A percentile compares a stretch with the other conserved stretches of the same genome.
phyloP scores from a whole-genome alignment of 148 eudicot genomes.

The Salicornia ramosissima region DNA sequence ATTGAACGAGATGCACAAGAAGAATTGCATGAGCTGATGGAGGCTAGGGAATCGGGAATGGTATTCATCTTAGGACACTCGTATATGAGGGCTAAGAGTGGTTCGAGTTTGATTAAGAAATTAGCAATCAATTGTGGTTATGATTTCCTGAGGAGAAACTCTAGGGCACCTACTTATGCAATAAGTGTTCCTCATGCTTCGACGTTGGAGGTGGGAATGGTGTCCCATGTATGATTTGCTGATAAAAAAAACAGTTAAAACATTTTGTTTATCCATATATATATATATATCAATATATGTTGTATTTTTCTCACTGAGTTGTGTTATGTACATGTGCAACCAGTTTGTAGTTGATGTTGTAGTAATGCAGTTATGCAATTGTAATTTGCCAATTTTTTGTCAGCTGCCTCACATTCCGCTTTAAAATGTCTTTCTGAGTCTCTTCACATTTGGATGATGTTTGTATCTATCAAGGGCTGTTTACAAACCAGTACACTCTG shows the following conservation, averaged over 20 bases:
- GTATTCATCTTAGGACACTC: conserved; percentile 80
- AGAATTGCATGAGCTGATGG: conserved; percentile 75
- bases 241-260: not conserved
- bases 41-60: conserved; percentile 86
- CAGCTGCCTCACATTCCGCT: no score
- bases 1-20: conserved; percentile 39
- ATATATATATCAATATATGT: no score
- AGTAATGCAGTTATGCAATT: no score
- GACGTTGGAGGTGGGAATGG: conserved; percentile 91
- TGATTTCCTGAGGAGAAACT: conserved; percentile 86
- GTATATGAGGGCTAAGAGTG: conserved; percentile 76
- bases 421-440: no score
- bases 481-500: no score
- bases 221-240: conserved; percentile 59
- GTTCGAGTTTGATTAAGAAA: conserved; percentile 74
- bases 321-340: no score
- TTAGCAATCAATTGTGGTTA: conserved; percentile 72
- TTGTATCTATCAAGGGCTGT: no score
- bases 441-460: no score
- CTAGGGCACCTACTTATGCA: conserved; percentile 60
- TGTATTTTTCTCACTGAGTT: no score
- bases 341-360: no score
- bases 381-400: no score
- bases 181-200: conserved; percentile 78
- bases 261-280: conserved; percentile 7